Base-by-base conservation (phyloP, 177 flowering plant species). In the Vitis hybrid region DNA sequence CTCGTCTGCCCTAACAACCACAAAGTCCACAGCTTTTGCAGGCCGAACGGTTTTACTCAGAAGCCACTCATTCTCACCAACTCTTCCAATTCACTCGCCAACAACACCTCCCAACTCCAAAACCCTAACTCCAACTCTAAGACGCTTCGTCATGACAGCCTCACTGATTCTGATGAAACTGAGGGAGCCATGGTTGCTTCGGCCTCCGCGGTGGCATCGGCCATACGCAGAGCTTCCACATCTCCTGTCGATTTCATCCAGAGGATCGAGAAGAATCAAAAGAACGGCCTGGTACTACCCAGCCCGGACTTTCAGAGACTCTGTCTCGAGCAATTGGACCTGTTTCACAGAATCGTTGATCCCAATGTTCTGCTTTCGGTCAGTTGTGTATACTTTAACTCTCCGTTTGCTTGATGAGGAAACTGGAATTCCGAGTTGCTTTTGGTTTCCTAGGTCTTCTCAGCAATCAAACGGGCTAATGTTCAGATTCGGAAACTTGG, bases 291-390 rank as follows among this genome's bases (percentile, higher is more conserved):
- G 65, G 82, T 88, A 27, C 81, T 88, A 48, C 98, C 97, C 6
- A 89, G 92, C 60, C 69, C 84, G n/a, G 98, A 94, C 60, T 92
- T 92, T 63, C 90, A 86, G 76, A 60, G 89, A 35, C 89, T 92
- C 64, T 94, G 97, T 78, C 14, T 84, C 35, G 86, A 95, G 61
- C 99, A 95, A 71, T 70, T 92, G 62, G 84, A 86, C 74, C 85
- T 91, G 62, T 95, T 95, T 71, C 86, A 90, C 62, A 76, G 91
- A 15, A 83, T 87, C 54, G 88, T 95, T 52, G 75, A 89, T 66
- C 86, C 84, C 60, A 78, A 82, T 32, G 91, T 87, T 2, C 66
- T 88, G 46, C 80, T 93, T 63, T 92, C 97, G 77, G 97, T 94
- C 14, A 62, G 82, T 78, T 65, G 18, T 35, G 46, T 6, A 35